Conservation (phyloP, 805 yeast species). For the Sugiyamaella mastotermitis region DNA sequence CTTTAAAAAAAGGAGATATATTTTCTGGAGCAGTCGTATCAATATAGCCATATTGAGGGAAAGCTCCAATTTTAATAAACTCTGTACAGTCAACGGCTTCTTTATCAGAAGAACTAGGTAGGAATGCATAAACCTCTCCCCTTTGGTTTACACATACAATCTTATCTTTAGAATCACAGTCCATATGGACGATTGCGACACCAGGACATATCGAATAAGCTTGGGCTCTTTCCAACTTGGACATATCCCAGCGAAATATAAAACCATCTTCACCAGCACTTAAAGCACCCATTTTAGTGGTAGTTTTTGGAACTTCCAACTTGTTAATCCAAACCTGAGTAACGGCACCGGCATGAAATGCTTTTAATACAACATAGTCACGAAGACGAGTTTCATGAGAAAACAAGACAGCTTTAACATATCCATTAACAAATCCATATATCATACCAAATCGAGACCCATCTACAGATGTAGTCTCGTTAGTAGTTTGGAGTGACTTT, state of each 20-base stretch:
- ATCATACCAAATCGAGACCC: slow-evolving; percentile 28
- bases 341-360: slow-evolving; percentile 21
- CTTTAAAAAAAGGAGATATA: slow-evolving; percentile 11
- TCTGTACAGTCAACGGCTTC: not conserved
- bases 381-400: slow-evolving; percentile 24
- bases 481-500: slow-evolving; percentile 11
- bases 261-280: slow-evolving; percentile 20
- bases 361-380: slow-evolving; percentile 18
- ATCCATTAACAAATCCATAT: slow-evolving; percentile 24
- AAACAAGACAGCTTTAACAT: slow-evolving; percentile 19
- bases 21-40: not conserved
- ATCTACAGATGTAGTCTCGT: slow-evolving; percentile 18
- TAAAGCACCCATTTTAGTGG: slow-evolving; percentile 14
- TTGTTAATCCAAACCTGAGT: slow-evolving; percentile 24
- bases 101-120: too few species aligned
- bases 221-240: not conserved
- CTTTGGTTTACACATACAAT: slow-evolving; percentile 11
- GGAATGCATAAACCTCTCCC: slow-evolving; percentile 10
- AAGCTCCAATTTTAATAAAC: slow-evolving; percentile 1
- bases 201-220: slow-evolving; percentile 9
- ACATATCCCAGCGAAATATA: slow-evolving; percentile 18
- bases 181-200: slow-evolving; percentile 9
- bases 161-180: slow-evolving; percentile 10
- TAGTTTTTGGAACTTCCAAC: slow-evolving; percentile 15
- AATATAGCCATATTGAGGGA: not conserved